A percentile compares a stretch with the other conserved stretches of the same genome.
phyloP scores from a whole-genome alignment of 1,284 basidiomycete species.

The Cryptococcus hybrid region DNA sequence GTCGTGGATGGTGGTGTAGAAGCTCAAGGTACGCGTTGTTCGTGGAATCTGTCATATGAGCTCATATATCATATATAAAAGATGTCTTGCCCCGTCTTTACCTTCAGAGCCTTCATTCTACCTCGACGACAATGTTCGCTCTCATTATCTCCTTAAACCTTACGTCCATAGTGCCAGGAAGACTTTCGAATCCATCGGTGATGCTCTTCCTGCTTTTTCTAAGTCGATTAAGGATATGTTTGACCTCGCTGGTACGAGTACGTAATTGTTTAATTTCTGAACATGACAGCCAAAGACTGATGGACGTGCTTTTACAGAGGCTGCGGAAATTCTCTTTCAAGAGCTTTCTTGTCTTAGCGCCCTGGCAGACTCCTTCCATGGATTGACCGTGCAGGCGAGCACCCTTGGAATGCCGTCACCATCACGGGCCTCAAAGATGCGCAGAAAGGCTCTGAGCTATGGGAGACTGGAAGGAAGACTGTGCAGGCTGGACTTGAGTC shows the following conservation, averaged over 20 bases:
- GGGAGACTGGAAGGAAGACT: constrained; percentile 37
- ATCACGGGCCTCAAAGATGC: constrained; percentile 37
- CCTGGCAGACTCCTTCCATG: constrained; percentile 42
- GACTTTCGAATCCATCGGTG: constrained; percentile 31
- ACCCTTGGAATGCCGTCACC: constrained; percentile 42
- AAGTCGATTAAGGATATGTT: constrained; percentile 39
- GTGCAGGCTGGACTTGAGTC: constrained; percentile 43
- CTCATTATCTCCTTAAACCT: constrained; percentile 33
- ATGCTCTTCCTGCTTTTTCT: constrained; percentile 25
- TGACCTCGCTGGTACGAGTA: constrained; percentile 39
- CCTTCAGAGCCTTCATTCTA: constrained; percentile 38
- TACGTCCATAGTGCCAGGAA: constrained; percentile 38
- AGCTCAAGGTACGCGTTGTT: constrained; percentile 30
- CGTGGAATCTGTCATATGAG: background rate
- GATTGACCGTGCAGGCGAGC: constrained; percentile 22
- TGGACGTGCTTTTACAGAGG: constrained; percentile 23
- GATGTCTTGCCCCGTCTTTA: constrained; percentile 39
- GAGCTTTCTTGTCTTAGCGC: constrained; percentile 45
- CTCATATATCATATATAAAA: constrained; percentile 4
- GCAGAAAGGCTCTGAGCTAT: constrained; percentile 28
- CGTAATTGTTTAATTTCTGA: constrained; percentile 5
- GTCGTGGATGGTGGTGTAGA: constrained; percentile 41
- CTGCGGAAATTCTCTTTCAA: constrained; percentile 34
- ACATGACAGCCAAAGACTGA: background rate
- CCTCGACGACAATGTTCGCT: constrained; percentile 25